Evolutionary conservation across 495 filamentous ascomycete species (phyloP), one percentile per base, ranked within the genome.

Genomic region (Aspergillus cristatus): DNA sequence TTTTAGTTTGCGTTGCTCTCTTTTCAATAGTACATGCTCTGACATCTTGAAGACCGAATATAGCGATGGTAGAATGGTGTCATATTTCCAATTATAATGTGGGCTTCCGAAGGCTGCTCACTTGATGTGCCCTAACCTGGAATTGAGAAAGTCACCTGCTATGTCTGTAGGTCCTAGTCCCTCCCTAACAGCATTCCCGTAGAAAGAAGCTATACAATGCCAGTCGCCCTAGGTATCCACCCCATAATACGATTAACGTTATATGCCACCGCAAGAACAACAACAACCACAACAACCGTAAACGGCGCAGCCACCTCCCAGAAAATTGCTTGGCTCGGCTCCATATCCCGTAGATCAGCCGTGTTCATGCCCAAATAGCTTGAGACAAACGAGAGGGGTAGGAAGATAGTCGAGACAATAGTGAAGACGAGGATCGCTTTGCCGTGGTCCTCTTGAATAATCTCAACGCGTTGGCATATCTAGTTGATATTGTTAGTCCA

Each of bases 331-430:
- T 75, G 69, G 0, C 47, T 56, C 2, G 35, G 28, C 1, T 62
- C 48, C 68, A 70, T 74, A 45, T 72, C 60, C 10, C 69, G 62
- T 4, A 75, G 47, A 45, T 74, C 71, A 37, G 42, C 51, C 29
- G 70, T 65, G 43, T 72, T 72, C 67, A 70, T 72, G 4, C 65
- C 65, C 2, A 67, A 37, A 35, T 60, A 54, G 35, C 56, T 53
- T 0, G 63, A 53, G 4, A 70, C 57, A 18, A 37, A 3, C 17
- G 38, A 37, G 10, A 17, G 32, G 3, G 24, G 22, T 3, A 28
- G 37, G 44, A 71, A 24, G 26, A 36, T 24, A 25, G 29, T 28
- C 14, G 30, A 38, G 28, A 26, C 28, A 29, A 26, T 22, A 8
- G 14, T 26, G 35, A 26, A 17, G 15, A 18, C 20, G 3, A 30